phyloP scores from a whole-genome alignment of 2,329 filamentous ascomycete genomes.

The Colletotrichum chlorophyti region DNA sequence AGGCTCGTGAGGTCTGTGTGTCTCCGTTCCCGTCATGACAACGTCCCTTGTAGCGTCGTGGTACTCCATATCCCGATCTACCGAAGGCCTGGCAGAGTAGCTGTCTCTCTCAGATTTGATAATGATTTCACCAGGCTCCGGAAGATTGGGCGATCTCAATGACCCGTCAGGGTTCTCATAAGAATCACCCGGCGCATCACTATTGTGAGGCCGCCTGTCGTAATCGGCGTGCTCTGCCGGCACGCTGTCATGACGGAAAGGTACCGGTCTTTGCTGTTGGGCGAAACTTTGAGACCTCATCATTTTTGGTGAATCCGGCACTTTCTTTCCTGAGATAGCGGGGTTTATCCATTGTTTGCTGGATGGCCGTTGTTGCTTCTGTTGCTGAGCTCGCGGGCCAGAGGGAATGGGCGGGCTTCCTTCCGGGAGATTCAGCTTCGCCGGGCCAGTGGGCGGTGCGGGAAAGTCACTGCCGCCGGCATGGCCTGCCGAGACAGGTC shows the following conservation, averaged over 20 bases:
- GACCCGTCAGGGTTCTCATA: constrained; percentile 42
- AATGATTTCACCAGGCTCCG: constrained; percentile 55
- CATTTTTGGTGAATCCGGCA: constrained; percentile 58
- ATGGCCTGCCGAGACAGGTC: constrained; percentile 52
- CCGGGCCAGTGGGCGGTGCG: constrained; percentile 47
- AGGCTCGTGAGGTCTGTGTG: constrained; percentile 5
- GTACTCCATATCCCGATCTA: constrained; percentile 25
- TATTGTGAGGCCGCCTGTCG: constrained; percentile 57
- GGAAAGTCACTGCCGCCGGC: constrained; percentile 43
- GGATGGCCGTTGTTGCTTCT: constrained; percentile 53
- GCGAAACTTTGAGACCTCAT: constrained; percentile 58
- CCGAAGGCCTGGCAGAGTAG: constrained; percentile 36
- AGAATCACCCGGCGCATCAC: constrained; percentile 56
- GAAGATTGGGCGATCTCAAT: constrained; percentile 47
- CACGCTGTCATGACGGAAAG: constrained; percentile 44
- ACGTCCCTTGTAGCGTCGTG: constrained; percentile 17
- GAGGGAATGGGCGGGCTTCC: constrained; percentile 58
- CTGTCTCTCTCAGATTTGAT: constrained; percentile 48
- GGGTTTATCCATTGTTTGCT: constrained; percentile 69
- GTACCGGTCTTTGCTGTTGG: constrained; percentile 46
- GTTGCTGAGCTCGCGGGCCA: constrained; percentile 60
- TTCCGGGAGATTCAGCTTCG: constrained; percentile 49
- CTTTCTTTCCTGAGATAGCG: constrained; percentile 51
- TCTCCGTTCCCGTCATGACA: constrained; percentile 16
- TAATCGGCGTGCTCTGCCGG: constrained; percentile 47